Base-by-base conservation (phyloP, 768 basidiomycete genomes). In the Russula compacta region DNA sequence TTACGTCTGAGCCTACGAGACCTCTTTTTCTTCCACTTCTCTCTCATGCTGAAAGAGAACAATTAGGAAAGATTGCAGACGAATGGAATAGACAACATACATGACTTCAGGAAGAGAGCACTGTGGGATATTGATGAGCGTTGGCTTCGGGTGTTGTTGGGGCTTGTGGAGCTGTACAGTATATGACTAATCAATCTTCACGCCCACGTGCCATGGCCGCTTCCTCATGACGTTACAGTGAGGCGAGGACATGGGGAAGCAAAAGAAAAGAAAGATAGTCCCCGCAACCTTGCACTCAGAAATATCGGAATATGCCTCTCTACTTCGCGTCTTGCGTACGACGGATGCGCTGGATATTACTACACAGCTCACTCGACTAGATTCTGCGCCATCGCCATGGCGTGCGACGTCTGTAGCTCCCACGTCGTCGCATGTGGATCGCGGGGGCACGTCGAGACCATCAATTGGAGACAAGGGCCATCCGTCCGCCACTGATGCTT, bases 11-110 rank as follows among this genome's bases (percentile, higher is more conserved):
- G 91, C 73, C 91, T 89, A 74, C 90, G 85, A 66, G 90, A 90
- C 73, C 90, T 83, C 82, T 93, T 93, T 79, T 93, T 93, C 85
- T 92, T 92, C 90, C 90, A 92, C 86, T 92, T 92, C 77, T 92
- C 90, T 89, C 90, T 90, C 90, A 92, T 92, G 66, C 83, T 87
- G 56, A 14, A n/a, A 17, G 11, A 32, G 60, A 32, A 17, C 19
- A 9, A 33, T 57, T 24, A 57, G 43, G 35, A 15, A 32, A 38
- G n/a, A 21, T 4, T 15, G 48, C 42, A 33, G 39, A 4, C 42
- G 49, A 33, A 42, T 10, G 46, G 11, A 52, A 53, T 38, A 12
- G 19, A 50, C 40, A 46, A 66, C 67, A 44, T 64, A 64, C 64
- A 49, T 55, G 60, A 61, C 60, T 49, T 65, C 42, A 46, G 63